phyloP scores from a whole-genome alignment of 345 rosid genomes.

The Eucalyptus pauciflora region DNA sequence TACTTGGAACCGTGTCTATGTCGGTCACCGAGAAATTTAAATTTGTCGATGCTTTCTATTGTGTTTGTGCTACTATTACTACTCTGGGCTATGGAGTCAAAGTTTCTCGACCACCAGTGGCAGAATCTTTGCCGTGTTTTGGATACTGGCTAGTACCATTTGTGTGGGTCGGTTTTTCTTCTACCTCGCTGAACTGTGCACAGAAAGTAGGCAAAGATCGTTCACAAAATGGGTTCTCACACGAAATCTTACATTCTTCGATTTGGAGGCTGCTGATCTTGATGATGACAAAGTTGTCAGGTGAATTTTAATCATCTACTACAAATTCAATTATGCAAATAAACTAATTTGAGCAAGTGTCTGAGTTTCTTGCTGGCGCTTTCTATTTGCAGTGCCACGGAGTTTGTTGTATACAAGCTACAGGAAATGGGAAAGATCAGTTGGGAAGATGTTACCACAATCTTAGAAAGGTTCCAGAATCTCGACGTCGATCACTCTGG shows the following conservation, averaged over 20 bases:
- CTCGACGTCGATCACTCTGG: slow-evolving; percentile 40
- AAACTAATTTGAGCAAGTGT: background rate
- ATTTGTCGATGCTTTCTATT: slow-evolving; percentile 33
- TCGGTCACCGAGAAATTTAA: slow-evolving; percentile 8
- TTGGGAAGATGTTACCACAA: slow-evolving; percentile 17
- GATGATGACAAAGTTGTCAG: slow-evolving; percentile 35
- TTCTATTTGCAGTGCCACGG: slow-evolving; percentile 16
- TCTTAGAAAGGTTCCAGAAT: slow-evolving; percentile 23
- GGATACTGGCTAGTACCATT: slow-evolving; percentile 44
- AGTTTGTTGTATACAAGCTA: slow-evolving; percentile 23
- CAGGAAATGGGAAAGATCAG: slow-evolving; percentile 39
- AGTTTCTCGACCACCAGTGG: slow-evolving; percentile 37
- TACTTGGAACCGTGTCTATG: slow-evolving; percentile 17
- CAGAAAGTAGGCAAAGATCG: slow-evolving; percentile 15
- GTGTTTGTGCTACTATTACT: slow-evolving; percentile 39
- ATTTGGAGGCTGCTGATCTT: slow-evolving; percentile 35
- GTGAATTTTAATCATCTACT: background rate
- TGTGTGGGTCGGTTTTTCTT: slow-evolving; percentile 47
- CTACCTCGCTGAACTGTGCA: slow-evolving; percentile 28
- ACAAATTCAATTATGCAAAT: background rate
- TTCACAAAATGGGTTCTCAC: slow-evolving; percentile 17
- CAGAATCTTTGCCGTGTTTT: slow-evolving; percentile 33
- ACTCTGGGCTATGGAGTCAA: slow-evolving; percentile 43
- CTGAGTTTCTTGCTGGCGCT: background rate
- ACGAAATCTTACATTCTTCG: slow-evolving; percentile 15